Conservation (phyloP, 495 filamentous ascomycete species). For the Penicillium canescens region DNA sequence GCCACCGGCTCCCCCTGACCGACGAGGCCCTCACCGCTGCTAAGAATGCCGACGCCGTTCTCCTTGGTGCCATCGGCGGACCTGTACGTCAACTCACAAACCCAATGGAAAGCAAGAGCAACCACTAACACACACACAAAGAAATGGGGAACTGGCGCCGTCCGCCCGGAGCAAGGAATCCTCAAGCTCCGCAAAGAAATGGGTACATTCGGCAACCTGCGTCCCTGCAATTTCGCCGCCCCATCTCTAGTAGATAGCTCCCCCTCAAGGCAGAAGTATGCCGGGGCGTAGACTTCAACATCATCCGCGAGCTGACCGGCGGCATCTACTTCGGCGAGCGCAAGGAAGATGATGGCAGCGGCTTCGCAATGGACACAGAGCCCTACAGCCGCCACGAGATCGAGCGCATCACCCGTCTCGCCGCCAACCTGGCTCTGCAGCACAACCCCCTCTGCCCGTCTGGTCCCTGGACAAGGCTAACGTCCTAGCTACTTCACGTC, state of each 20-base stretch:
- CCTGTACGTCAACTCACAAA: slow-evolving; percentile 54
- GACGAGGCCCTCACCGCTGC: slow-evolving; percentile 83
- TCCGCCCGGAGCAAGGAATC: slow-evolving; percentile 94
- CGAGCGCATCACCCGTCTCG: slow-evolving; percentile 84
- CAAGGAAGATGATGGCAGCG: slow-evolving; percentile 75
- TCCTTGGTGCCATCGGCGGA: slow-evolving; percentile 94
- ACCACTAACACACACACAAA: slow-evolving; percentile 16
- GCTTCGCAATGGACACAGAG: slow-evolving; percentile 84
- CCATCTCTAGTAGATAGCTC: slow-evolving; percentile 84
- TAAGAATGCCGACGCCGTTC: slow-evolving; percentile 86
- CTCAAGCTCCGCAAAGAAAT: slow-evolving; percentile 93
- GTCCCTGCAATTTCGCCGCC: slow-evolving; percentile 95
- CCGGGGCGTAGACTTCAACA: slow-evolving; percentile 87
- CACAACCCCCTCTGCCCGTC: slow-evolving; percentile 79
- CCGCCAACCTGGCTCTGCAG: slow-evolving; percentile 77
- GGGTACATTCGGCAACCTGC: slow-evolving; percentile 93
- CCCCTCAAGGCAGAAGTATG: slow-evolving; percentile 83
- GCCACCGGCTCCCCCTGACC: slow-evolving; percentile 71
- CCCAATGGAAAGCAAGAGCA: background rate
- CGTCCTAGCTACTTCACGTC: slow-evolving; percentile 82
- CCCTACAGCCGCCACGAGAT: slow-evolving; percentile 86
- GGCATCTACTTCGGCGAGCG: slow-evolving; percentile 98
- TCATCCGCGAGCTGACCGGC: slow-evolving; percentile 91
- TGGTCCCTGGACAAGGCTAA: slow-evolving; percentile 97
- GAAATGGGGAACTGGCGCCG: slow-evolving; percentile 92